Evolutionary conservation across 148 eudicot species (phyloP), one percentile per base, ranked within the genome.

Genomic region (Fagopyrum homotropicum): DNA sequence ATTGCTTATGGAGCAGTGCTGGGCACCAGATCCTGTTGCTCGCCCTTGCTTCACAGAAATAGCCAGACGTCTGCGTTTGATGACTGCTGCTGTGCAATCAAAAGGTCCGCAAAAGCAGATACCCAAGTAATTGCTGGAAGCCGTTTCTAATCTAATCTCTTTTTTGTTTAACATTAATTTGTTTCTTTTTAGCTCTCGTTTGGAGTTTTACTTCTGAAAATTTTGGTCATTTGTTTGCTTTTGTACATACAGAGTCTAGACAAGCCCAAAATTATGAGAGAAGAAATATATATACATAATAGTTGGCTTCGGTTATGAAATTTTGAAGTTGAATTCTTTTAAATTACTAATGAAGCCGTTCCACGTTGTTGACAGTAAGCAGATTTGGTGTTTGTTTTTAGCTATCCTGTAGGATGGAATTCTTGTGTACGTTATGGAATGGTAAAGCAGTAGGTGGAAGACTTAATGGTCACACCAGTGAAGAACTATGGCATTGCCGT

Each of bases 21-120:
- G 88, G 88, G 82, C 88, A 15, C 86, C 89, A 0, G 79, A 86
- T 76, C 86, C 89, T 17, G 69, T 77, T 26, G 64, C 17, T 4
- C 85, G 89, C 51, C 89, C 89, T 7, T 77, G 83, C 7, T 86
- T 86, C 64, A 84, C 85, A 0, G 89, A 86, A 69, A 86, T 86
- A 7, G 82, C 87, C 4, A 50, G 78, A 40, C 83, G 84, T 35
- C 78, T 86, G 55, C 85, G 87, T 0, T 78, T 76, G 44, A 83
- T 86, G 72, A 14, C 72, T 69, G 72, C 72, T 43, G 72, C 49
- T 69, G 72, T 45, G 49, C 48, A 43, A 69, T 69, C 72, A 69
- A 69, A 43, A 43, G 19, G 16, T 40, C 49, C 72, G 15, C 72
- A 69, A 14, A 69, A 69, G 47, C 72, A 69, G 48, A 12, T 43